A percentile compares a stretch with the other conserved stretches of the same genome.
Conservation (phyloP, 768 basidiomycete genomes). For the Boletus tylopilopsis region DNA sequence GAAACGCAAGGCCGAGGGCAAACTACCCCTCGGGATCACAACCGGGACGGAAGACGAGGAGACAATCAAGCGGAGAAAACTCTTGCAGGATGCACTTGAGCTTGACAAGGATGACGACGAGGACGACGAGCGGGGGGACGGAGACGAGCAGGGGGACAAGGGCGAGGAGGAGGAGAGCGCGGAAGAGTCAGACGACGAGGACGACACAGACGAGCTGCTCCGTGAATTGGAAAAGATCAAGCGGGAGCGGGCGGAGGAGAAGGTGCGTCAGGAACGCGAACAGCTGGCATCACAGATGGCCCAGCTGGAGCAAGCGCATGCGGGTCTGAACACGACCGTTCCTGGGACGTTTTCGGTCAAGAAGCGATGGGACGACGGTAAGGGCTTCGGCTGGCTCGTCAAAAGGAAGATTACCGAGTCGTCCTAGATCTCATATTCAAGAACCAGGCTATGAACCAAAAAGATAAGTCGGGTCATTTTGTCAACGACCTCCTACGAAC, state of each 20-base stretch:
- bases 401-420: neutral
- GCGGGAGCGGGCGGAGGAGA: conserved; percentile 92
- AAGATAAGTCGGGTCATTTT: conserved; percentile 71
- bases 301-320: conserved; percentile 74
- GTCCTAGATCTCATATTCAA: conserved; percentile 91
- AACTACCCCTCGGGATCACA: conserved; percentile 37
- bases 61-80: conserved; percentile 76
- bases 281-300: conserved; percentile 58
- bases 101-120: conserved; percentile 87
- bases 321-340: conserved; percentile 66
- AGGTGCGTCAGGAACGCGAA: conserved; percentile 75
- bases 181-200: conserved; percentile 55
- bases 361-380: conserved; percentile 93
- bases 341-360: conserved; percentile 90
- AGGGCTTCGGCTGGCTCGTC: conserved; percentile 20
- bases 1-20: conserved; percentile 89
- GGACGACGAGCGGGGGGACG: conserved; percentile 48
- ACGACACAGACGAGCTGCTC: conserved; percentile 82
- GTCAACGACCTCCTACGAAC: conserved; percentile 95
- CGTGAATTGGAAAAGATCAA: conserved; percentile 99
- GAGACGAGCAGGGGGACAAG: conserved; percentile 34
- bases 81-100: conserved; percentile 82
- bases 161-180: conserved; percentile 46
- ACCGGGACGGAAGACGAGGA: conserved; percentile 54
- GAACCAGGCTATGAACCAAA: conserved; percentile 82